Conservation (phyloP, 2,329 filamentous ascomycete species). For the Verticillium nonalfalfae region DNA sequence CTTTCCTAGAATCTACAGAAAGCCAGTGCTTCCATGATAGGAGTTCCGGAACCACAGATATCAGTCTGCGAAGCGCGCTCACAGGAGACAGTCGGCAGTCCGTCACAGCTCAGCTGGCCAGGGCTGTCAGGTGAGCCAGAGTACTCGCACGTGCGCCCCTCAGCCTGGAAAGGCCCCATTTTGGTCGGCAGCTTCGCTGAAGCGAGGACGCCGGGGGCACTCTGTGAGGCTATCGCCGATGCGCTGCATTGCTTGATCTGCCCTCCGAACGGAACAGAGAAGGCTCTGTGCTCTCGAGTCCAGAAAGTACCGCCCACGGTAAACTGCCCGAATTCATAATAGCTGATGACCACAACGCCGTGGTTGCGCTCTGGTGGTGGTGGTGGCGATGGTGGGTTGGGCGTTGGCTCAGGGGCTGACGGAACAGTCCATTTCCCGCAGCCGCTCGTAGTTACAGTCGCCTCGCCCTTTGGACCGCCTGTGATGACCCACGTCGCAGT, state of each 20-base stretch:
- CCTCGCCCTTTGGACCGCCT: not conserved
- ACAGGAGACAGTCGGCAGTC: not conserved
- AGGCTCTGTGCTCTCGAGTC: not conserved
- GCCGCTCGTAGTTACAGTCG: not conserved
- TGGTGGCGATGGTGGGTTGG: not conserved
- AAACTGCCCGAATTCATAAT: not conserved
- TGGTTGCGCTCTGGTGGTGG: not conserved
- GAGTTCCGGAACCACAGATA: not conserved
- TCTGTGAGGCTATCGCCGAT: not conserved
- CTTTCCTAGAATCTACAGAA: not conserved
- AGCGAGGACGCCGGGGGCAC: not conserved
- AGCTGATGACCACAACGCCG: not conserved
- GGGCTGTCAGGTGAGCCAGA: not conserved
- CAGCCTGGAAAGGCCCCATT: not conserved
- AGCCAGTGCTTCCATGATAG: not conserved
- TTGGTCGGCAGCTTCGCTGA: not conserved
- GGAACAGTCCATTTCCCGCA: not conserved
- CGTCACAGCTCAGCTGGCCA: not conserved
- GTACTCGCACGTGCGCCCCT: not conserved
- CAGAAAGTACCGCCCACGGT: not conserved
- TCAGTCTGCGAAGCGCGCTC: not conserved
- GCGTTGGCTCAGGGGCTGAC: not conserved
- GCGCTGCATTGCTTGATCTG: not conserved
- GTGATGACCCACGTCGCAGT: not conserved
- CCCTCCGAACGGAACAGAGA: not conserved